Evolutionary conservation across 495 filamentous ascomycete species (phyloP).

Genomic region (Neurospora cerealis): DNA sequence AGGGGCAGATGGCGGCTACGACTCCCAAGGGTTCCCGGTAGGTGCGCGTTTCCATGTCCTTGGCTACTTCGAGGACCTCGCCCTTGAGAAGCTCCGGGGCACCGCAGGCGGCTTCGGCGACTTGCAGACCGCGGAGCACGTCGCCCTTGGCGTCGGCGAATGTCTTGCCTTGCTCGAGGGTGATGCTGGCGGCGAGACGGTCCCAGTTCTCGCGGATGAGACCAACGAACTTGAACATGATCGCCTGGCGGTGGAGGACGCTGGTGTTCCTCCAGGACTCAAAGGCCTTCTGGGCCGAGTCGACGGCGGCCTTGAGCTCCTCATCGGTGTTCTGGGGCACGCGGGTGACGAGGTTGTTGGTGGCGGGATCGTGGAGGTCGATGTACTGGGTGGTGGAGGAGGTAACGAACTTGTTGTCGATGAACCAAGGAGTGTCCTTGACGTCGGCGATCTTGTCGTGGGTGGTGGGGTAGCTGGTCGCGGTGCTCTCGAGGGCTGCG

Average conservation of each 20-base stretch:
- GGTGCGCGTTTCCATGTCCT: conserved; percentile 96
- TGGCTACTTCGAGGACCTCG: conserved; percentile 91
- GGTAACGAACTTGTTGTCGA: conserved; percentile 79
- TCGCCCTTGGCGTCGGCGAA: conserved; percentile 93
- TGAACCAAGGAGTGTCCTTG: conserved; percentile 77
- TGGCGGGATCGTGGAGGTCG: conserved; percentile 89
- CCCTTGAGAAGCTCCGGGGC: conserved; percentile 91
- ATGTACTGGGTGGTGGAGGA: conserved; percentile 76
- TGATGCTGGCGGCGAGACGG: conserved; percentile 87
- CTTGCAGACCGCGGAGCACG: conserved; percentile 89
- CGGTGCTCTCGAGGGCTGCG: conserved; percentile 46
- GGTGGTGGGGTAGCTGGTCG: conserved; percentile 65
- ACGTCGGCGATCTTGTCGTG: conserved; percentile 70
- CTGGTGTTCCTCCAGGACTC: conserved; percentile 76
- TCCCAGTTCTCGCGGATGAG: conserved; percentile 96
- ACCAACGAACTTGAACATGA: conserved; percentile 92
- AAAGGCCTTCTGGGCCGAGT: conserved; percentile 83
- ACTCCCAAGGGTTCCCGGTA: conserved; percentile 92
- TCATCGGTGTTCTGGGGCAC: conserved; percentile 90
- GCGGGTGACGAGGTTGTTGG: conserved; percentile 96
- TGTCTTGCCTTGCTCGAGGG: conserved; percentile 96
- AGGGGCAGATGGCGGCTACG: conserved; percentile 94
- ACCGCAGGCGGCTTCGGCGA: conserved; percentile 90
- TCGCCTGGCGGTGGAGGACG: conserved; percentile 78
- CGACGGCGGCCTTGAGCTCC: conserved; percentile 80